phyloP scores from a whole-genome alignment of 148 eudicot species.

The Gaultheria prostrata region DNA sequence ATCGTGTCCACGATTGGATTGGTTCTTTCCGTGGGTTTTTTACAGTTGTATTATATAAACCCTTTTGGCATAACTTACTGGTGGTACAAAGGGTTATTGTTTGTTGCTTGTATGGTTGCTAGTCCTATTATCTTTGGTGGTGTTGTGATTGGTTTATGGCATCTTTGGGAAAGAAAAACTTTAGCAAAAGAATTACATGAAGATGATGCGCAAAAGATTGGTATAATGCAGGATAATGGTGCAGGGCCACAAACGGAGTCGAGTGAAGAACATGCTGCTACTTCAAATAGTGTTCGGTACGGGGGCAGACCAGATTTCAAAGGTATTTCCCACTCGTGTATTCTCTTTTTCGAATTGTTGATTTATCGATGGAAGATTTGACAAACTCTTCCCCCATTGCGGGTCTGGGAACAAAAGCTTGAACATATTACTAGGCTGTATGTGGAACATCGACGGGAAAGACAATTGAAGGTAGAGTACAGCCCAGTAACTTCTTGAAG shows the following conservation, averaged over 20 bases:
- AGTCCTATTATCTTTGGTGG: constrained; percentile 75
- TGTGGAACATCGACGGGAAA: not conserved
- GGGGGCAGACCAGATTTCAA: constrained; percentile 72
- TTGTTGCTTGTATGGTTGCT: constrained; percentile 63
- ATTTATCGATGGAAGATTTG: not conserved
- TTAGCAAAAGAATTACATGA: constrained; percentile 27
- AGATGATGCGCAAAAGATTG: constrained; percentile 12
- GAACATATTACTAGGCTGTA: too few relatives aligned
- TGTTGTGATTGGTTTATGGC: constrained; percentile 58
- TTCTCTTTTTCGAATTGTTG: not conserved
- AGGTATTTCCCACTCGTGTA: constrained; percentile 35
- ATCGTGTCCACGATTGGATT: constrained; percentile 59
- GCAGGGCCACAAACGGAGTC: constrained; percentile 22
- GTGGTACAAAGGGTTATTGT: constrained; percentile 93
- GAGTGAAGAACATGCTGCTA: constrained; percentile 23
- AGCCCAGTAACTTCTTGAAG: too few relatives aligned
- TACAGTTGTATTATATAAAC: constrained; percentile 55
- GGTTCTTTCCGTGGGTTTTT: constrained; percentile 41
- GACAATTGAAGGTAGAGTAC: not conserved
- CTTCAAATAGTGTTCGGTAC: constrained; percentile 39
- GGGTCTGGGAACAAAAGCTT: too few relatives aligned
- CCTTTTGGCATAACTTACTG: constrained; percentile 41
- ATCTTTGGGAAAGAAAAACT: constrained; percentile 57
- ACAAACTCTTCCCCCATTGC: too few relatives aligned
- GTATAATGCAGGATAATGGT: constrained; percentile 20